Base-by-base conservation (phyloP, 805 yeast genomes). In the Teunomyces atbi region DNA sequence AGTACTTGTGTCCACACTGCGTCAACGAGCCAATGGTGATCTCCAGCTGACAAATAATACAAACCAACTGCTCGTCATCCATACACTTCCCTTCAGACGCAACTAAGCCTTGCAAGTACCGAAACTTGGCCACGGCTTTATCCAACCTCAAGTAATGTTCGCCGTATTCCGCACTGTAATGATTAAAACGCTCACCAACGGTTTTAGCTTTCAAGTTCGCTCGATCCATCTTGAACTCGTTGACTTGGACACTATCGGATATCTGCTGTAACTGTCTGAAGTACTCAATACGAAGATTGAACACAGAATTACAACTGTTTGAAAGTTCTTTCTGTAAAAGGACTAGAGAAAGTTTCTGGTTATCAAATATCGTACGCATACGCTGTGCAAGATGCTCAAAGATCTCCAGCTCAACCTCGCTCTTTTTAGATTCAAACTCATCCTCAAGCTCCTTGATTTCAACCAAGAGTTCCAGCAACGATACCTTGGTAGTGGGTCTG, bases 1-100 rank as follows among this genome's bases (percentile, higher is more conserved):
- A 94, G 60, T 86, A 94, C 54, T 82, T 83, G 65, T 94, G 99
- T 0, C 98, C 98, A 74, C 99, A 94, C 7, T 82, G 82, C 0
- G 96, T 85, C 46, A 94, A 69, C 0, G 94, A 77, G 0, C 99
- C 99, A 33, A 82, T 72, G 2, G 78, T 71, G 42, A 90, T 88
- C 1, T 78, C 61, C 3, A 82, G 76, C 16, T 86, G 79, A 61
- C 99, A 94, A 49, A 94, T 91, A 27, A 83, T 77, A 64, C 99
- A 94, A 15, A 76, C 64, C 45, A 74, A 60, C 7, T 73, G 79
- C 6, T 74, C 75, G 7, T 66, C 68, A 10, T 52, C 57, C 6
- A 51, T 57, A 8, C 37, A 38, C 8, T 47, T 42, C 1, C 30
- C 40, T 4, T 36, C 45, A n/a, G 44, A 34, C 28, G 48, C 45